Evolutionary conservation across 805 yeast genomes (phyloP).

Genomic region (Nakazawaea pomicola): DNA sequence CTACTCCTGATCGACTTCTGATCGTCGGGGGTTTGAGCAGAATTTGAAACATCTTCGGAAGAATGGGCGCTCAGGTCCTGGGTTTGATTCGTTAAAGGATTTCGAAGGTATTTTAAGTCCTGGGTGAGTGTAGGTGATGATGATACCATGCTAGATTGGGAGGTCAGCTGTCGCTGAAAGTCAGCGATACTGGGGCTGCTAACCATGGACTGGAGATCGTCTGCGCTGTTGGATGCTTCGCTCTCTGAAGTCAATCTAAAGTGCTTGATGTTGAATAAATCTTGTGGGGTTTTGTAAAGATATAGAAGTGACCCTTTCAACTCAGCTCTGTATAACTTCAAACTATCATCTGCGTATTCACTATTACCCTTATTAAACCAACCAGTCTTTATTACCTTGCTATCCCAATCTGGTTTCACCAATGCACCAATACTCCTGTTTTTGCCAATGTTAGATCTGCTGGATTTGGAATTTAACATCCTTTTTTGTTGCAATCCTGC

Average conservation of each 20-base stretch:
- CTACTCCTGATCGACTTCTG: conserved; percentile 6
- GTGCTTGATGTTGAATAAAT: conserved; percentile 32
- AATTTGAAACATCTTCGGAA: conserved; percentile 1
- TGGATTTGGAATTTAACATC: conserved; percentile 2
- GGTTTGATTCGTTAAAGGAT: neutral
- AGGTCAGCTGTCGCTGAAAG: neutral
- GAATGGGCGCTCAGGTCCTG: too few species aligned
- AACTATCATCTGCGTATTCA: conserved; percentile 24
- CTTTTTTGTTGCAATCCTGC: conserved; percentile 13
- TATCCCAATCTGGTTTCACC: conserved; percentile 29
- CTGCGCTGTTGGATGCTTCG: neutral
- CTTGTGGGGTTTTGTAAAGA: conserved; percentile 54
- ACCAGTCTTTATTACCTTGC: conserved; percentile 40
- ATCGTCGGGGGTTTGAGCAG: conserved; percentile 1
- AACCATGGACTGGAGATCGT: neutral
- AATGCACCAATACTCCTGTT: conserved; percentile 13
- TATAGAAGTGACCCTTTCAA: conserved; percentile 63
- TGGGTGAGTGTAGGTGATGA: conserved; percentile 7
- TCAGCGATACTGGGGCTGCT: neutral
- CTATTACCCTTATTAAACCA: conserved; percentile 54
- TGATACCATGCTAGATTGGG: neutral
- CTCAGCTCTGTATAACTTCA: conserved; percentile 56
- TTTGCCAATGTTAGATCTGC: conserved; percentile 5
- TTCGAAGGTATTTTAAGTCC: conserved; percentile 2
- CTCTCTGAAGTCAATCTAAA: conserved; percentile 18